Percentiles rank a stretch among this genome's conserved stretches.
Evolutionary conservation across 345 rosid genomes (phyloP).

Genomic region (Lenwebbia sp.): DNA sequence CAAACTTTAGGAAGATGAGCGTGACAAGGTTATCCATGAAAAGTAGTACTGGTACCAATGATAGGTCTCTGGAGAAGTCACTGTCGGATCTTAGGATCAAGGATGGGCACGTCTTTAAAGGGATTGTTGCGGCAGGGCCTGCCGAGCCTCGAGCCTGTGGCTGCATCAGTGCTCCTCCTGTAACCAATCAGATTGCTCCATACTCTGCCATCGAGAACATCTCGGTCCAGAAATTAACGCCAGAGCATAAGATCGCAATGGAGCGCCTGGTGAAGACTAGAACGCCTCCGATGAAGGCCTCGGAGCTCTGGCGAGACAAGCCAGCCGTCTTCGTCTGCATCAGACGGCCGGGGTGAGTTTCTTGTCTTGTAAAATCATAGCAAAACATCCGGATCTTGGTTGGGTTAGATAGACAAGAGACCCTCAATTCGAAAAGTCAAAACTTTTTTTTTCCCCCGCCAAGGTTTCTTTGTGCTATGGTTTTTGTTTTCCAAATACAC

Average conservation of each 20-base stretch:
- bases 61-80: slow-evolving; percentile 33
- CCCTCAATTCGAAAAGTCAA: background rate
- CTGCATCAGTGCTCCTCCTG: slow-evolving; percentile 43
- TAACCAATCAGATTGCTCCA: slow-evolving; percentile 37
- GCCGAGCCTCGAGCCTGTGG: slow-evolving; percentile 50
- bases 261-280: slow-evolving; percentile 37
- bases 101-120: slow-evolving; percentile 50
- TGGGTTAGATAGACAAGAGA: background rate
- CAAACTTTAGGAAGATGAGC: slow-evolving; percentile 5
- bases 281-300: slow-evolving; percentile 60
- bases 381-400: background rate
- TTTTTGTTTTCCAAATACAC: background rate
- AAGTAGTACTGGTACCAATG: slow-evolving; percentile 3
- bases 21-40: slow-evolving; percentile 9
- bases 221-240: slow-evolving; percentile 39
- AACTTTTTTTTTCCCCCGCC: background rate
- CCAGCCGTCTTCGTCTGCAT: slow-evolving; percentile 53
- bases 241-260: slow-evolving; percentile 46
- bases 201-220: slow-evolving; percentile 34
- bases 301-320: slow-evolving; percentile 43
- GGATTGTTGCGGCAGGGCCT: slow-evolving; percentile 52
- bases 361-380: background rate
- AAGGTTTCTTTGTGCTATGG: background rate
- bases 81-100: slow-evolving; percentile 37
- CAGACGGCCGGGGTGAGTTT: slow-evolving; percentile 46